Base-by-base conservation (phyloP, 2,329 filamentous ascomycete genomes). In the Sporothrix pallida region DNA sequence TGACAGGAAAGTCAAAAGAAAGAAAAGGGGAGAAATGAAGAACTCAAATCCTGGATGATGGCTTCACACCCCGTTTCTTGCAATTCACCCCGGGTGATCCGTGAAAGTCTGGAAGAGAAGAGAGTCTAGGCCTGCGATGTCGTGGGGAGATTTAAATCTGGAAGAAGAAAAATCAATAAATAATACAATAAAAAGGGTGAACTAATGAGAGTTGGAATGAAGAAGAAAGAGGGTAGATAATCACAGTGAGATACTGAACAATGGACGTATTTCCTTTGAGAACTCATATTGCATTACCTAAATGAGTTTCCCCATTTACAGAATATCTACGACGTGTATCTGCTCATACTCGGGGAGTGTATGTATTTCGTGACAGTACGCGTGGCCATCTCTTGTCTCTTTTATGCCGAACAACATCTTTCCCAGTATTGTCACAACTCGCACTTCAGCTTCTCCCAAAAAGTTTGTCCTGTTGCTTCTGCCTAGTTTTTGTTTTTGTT, bases 11-110 rank as follows among this genome's bases (percentile, higher is more conserved):
- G 31, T 37, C 31, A n/a, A 44, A 13, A 15, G 9, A 37, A n/a
- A 65, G 17, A 58, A 50, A 52, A 63, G 15, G n/a, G 63, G 26
- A 31, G 20, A 31, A 15, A 67, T 56, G n/a, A 17, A 37, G 15
- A 44, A 63, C 15, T 17, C 67, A 73, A 69, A 72, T 70, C 44
- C 73, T 63, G 69, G 63, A 50, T 73, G 62, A 62, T 75, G 68
- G 62, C 62, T 68, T 62, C 71, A 73, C 74, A 44, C 67, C 58
- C 71, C 26, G 67, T 54, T 54, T 69, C 56, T 58, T 65, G 50
- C 26, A 17, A 56, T 70, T 67, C 46, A 50, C 31, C 50, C 58
- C 48, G 48, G 68, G 60, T 46, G 58, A 72, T 72, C 70, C 46
- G 37, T 31, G n/a, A 20, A 17, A 31, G 65, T 42, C 9, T 23